Conservation (phyloP, 106 monocot genomes). For the Dendrobium huoshanense region DNA sequence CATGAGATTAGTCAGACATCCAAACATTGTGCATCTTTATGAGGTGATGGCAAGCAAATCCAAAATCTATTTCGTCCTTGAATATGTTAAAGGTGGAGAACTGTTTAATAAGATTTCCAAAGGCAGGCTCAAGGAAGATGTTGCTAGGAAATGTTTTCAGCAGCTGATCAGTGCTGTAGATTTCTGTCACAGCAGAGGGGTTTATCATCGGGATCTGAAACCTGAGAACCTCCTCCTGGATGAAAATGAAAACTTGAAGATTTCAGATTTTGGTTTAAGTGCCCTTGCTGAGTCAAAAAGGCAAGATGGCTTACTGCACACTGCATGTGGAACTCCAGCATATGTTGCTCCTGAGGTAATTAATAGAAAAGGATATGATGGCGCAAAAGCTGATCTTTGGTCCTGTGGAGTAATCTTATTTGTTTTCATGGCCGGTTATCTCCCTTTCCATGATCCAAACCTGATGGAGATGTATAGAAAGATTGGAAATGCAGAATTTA, state of each 20-base stretch:
- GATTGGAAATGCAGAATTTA: constrained; percentile 38
- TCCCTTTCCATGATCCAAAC: constrained; percentile 42
- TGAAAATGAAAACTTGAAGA: constrained; percentile 37
- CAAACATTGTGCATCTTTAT: constrained; percentile 32
- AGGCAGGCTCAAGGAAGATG: constrained; percentile 36
- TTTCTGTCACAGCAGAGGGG: constrained; percentile 42
- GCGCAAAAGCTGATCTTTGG: constrained; percentile 44
- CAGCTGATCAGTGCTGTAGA: constrained; percentile 42
- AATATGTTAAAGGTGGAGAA: constrained; percentile 35
- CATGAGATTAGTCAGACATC: constrained; percentile 35
- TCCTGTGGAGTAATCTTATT: constrained; percentile 27
- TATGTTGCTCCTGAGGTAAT: constrained; percentile 55
- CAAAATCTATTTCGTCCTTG: constrained; percentile 43
- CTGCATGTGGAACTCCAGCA: constrained; percentile 49
- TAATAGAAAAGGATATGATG: constrained; percentile 35
- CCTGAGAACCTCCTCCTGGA: constrained; percentile 47
- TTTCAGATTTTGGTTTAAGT: constrained; percentile 50
- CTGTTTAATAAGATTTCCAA: constrained; percentile 28
- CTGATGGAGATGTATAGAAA: constrained; percentile 44
- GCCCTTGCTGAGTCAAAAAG: constrained; percentile 26
- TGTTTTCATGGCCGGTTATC: constrained; percentile 34
- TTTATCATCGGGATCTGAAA: constrained; percentile 54
- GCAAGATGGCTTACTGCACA: constrained; percentile 38
- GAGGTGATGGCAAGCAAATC: constrained; percentile 49
- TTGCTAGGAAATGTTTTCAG: constrained; percentile 34